Conservation (phyloP, 768 basidiomycete genomes). For the Podaxis rugospora region DNA sequence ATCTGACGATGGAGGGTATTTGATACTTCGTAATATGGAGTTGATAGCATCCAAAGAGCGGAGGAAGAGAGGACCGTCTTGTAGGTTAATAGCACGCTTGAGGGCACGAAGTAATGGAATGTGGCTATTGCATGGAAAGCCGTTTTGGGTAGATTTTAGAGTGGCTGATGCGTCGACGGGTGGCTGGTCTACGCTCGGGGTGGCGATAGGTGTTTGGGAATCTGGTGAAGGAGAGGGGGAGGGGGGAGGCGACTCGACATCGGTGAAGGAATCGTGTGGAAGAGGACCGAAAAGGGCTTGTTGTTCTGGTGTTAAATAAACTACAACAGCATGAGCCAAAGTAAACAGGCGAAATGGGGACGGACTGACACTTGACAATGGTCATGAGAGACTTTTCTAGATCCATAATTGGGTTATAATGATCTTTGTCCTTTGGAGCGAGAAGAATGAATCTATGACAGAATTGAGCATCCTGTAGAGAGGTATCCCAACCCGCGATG, state of each 20-base stretch:
- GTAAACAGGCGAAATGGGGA: background rate
- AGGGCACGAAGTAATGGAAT: slow-evolving; percentile 48
- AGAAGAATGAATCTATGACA: slow-evolving; percentile 64
- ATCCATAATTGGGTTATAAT: slow-evolving; percentile 83
- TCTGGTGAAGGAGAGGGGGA: slow-evolving; percentile 31
- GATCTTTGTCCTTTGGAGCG: slow-evolving; percentile 79
- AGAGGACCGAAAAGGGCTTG: slow-evolving; percentile 64
- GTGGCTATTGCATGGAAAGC: slow-evolving; percentile 20
- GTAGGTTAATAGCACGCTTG: slow-evolving; percentile 63
- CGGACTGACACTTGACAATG: slow-evolving; percentile 63
- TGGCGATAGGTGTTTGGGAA: slow-evolving; percentile 27
- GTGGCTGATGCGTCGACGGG: slow-evolving; percentile 28
- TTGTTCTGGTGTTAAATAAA: slow-evolving; percentile 64
- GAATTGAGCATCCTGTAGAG: background rate
- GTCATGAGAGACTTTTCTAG: slow-evolving; percentile 67
- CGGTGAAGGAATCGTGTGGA: slow-evolving; percentile 43
- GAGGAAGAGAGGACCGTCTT: slow-evolving; percentile 71
- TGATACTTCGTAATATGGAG: slow-evolving; percentile 53
- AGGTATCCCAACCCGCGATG: background rate
- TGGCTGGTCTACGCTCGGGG: slow-evolving; percentile 18
- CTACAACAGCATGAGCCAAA: slow-evolving; percentile 17
- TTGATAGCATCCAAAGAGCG: slow-evolving; percentile 61
- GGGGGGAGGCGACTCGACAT: slow-evolving; percentile 29
- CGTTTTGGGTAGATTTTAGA: slow-evolving; percentile 24
- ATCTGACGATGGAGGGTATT: slow-evolving; percentile 59